Evolutionary conservation across 192 early-diverging fungal genomes (phyloP), one percentile per base, ranked within the genome.

Genomic region (Mortierella antarctica): DNA sequence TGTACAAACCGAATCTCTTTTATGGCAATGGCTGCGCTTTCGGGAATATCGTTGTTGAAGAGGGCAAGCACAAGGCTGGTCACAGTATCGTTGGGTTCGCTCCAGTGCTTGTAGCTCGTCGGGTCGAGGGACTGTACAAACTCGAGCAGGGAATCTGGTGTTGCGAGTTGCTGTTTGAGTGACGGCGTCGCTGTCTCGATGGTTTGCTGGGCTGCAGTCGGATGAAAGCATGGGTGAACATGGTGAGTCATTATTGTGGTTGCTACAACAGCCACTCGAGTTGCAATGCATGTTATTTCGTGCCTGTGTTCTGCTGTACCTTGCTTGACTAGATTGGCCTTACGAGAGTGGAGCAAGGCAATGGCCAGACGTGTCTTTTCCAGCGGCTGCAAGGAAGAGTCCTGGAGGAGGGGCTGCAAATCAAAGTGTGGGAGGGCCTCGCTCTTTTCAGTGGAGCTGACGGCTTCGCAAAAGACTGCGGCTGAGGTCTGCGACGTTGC

Each of bases 401-500:
- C 57, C 23, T 79, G 73, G 52, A 85, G 61, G 46, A 87, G 71
- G 18, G 53, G 51, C 47, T 81, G 70, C 31, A 87, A 68, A 56
- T 85, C 84, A 73, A 87, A 79, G 45, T 74, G 65, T 58, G 71
- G 76, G 64, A 87, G 70, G 12, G 80, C 68, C n/a, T 85, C 84
- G 57, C 67, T 84, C 53, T 83, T 78, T 64, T 83, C 80, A 11
- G 83, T 75, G 6, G 82, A 83, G 52, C 75, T 85, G 52, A 87
- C 49, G 23, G 84, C 86, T 62, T 87, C 84, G 62, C 82, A 79
- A 58, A 87, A 85, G 61, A 69, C 63, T 23, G 71, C 31, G 31
- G 31, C 80, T 13, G 76, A 65, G 7, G 71, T 65, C 40, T 82
- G 84, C 58, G 70, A 71, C 51, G 70, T 85, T 15, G 84, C 54